Conservation (phyloP, 2,329 filamentous ascomycete species). For the Diplodia seriata region DNA sequence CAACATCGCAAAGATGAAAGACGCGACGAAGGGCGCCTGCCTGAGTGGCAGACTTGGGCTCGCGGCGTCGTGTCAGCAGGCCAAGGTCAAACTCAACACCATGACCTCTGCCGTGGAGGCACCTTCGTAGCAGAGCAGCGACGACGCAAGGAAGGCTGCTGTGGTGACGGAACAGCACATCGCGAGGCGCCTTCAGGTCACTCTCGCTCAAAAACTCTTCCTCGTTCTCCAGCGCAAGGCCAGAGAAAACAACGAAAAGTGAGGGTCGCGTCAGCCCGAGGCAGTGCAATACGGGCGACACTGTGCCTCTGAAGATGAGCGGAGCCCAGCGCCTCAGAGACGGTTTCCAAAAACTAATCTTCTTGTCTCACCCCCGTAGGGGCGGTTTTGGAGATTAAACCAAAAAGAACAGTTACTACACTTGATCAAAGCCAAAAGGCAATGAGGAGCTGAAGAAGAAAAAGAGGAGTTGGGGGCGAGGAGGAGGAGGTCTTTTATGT, state of each 20-base stretch:
- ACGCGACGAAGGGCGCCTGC: not conserved
- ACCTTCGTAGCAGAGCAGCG: no score
- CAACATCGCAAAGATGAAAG: not conserved
- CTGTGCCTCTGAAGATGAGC: not conserved
- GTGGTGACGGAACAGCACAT: not conserved
- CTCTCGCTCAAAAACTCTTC: not conserved
- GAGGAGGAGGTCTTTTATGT: not conserved
- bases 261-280: not conserved
- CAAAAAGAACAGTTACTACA: constrained; percentile 17
- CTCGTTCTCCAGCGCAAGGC: not conserved
- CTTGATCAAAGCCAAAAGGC: constrained; percentile 23
- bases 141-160: not conserved
- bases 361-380: not conserved
- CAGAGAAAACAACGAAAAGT: not conserved
- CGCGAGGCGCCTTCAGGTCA: not conserved
- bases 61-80: no score
- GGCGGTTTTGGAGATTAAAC: not conserved
- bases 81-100: not conserved
- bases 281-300: not conserved
- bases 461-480: not conserved
- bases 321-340: not conserved
- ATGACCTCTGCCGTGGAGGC: not conserved
- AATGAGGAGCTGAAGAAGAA: constrained; percentile 7
- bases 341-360: not conserved
- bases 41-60: not conserved